Conservation (phyloP, 768 basidiomycete species). For the Psilocybe sp. region DNA sequence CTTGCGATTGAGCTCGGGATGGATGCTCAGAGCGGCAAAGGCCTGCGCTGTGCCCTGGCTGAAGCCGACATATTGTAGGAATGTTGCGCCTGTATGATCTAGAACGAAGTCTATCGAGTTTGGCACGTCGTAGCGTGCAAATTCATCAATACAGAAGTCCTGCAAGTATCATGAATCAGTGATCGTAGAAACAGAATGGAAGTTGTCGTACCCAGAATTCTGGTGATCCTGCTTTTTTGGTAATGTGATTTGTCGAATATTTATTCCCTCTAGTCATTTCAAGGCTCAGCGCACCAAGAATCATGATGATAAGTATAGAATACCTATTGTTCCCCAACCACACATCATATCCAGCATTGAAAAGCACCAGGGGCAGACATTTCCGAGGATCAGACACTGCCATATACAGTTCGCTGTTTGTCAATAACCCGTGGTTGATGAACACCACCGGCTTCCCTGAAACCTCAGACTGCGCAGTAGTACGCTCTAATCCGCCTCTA, state of each 20-base stretch:
- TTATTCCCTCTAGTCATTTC: slow-evolving; percentile 14
- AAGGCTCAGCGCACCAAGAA: not conserved
- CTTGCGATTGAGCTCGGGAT: slow-evolving; percentile 71
- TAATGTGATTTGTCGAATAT: slow-evolving; percentile 13
- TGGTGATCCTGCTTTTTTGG: slow-evolving; percentile 4
- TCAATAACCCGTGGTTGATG: slow-evolving; percentile 16
- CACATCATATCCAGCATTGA: slow-evolving; percentile 15
- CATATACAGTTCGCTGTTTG: slow-evolving; percentile 18
- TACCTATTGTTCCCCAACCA: slow-evolving; percentile 20
- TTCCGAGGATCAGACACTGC: slow-evolving; percentile 7
- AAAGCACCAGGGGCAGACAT: slow-evolving; percentile 14
- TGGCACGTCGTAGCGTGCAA: slow-evolving; percentile 16
- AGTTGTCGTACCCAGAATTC: slow-evolving; percentile 13
- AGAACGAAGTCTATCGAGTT: slow-evolving; percentile 15
- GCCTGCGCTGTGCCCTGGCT: slow-evolving; percentile 80
- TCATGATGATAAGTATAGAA: not conserved
- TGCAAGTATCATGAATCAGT: not conserved
- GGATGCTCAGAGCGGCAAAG: slow-evolving; percentile 78
- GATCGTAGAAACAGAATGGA: not conserved
- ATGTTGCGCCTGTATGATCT: slow-evolving; percentile 3
- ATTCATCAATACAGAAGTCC: slow-evolving; percentile 17
- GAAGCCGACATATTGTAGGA: slow-evolving; percentile 37
- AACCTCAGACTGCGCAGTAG: not conserved
- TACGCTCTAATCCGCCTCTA: not conserved
- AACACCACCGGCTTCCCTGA: slow-evolving; percentile 9